Conservation (phyloP, 495 filamentous ascomycete genomes). For the Penicillium parvum region DNA sequence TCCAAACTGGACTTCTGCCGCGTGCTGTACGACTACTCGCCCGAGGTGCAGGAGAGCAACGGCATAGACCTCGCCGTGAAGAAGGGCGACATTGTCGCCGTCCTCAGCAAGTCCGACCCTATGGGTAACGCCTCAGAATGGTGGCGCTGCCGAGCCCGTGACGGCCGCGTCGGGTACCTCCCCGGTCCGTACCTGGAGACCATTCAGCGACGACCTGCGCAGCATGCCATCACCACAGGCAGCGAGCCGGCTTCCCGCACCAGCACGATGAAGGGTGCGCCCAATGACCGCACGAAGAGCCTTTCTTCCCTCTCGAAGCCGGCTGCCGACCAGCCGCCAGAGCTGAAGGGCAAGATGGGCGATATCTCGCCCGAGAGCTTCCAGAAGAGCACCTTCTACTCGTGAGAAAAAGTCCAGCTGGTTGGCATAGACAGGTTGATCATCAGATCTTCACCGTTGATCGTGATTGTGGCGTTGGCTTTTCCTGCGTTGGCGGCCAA, state of each 20-base stretch:
- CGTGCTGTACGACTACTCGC: slow-evolving; percentile 88
- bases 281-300: slow-evolving; percentile 24
- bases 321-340: slow-evolving; percentile 30
- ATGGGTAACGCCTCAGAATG: slow-evolving; percentile 89
- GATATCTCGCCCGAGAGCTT: slow-evolving; percentile 81
- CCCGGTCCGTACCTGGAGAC: slow-evolving; percentile 85
- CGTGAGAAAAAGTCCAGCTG: slow-evolving; percentile 18
- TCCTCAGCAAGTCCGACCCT: slow-evolving; percentile 88
- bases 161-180: slow-evolving; percentile 86
- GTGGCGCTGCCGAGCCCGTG: slow-evolving; percentile 94
- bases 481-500: too few relatives aligned
- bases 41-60: slow-evolving; percentile 57
- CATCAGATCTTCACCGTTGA: too few relatives aligned
- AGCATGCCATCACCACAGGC: slow-evolving; percentile 47
- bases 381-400: slow-evolving; percentile 82
- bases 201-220: slow-evolving; percentile 64
- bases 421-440: neutral
- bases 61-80: slow-evolving; percentile 87
- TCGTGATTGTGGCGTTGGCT: too few relatives aligned
- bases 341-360: slow-evolving; percentile 45
- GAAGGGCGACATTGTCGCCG: slow-evolving; percentile 94
- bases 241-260: slow-evolving; percentile 48
- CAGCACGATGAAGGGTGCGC: slow-evolving; percentile 55
- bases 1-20: slow-evolving; percentile 92
- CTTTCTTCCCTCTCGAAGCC: slow-evolving; percentile 20